Base-by-base conservation (phyloP, 768 basidiomycete species). In the Lactifluus volemus region DNA sequence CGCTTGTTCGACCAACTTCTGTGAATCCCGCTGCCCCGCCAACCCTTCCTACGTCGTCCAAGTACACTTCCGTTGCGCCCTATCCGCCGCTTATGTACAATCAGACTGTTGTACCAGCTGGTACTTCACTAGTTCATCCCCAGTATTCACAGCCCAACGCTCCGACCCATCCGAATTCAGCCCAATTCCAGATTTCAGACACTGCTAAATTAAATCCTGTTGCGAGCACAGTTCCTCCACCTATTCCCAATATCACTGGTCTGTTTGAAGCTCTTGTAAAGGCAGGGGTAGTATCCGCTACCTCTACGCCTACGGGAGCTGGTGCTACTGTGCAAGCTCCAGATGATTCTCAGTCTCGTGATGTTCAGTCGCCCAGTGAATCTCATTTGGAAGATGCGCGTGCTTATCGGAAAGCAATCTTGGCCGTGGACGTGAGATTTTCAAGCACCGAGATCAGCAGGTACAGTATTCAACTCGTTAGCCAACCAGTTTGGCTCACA, bases 221-320 rank as follows among this genome's bases (percentile, higher is more conserved):
- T 4, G 65, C 73, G 21, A 56, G 70, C 2, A 50, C 55, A 21
- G 55, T 63, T 21, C 56, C 67, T 6, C 25, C 64, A 25, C 63
- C 56, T 17, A 53, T 61, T 19, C 60, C 67, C 30, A 65, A 79
- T 67, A 82, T 89, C 60, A 70, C 81, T 36, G 80, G 78, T 68
- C 75, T 91, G 39, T 79, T 85, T 61, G 83, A 82, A 47, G 83
- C 85, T 3, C 78, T 93, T 29, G 70, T 90, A 55, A 89, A 86
- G 72, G 86, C 90, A n/a, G 91, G 91, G 59, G 80, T 91, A 9
- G 82, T 91, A 25, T 77, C 84, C 29, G 74, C 78, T 44, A 78
- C 75, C 48, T 76, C 75, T 41, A 82, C 83, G 19, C 79, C 85
- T 6, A 69, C 73, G 30, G 80, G 80, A 39, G 78, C 81, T 25